Conservation (phyloP, 164 flowering plant genomes). For the Magnolia officinalis region DNA sequence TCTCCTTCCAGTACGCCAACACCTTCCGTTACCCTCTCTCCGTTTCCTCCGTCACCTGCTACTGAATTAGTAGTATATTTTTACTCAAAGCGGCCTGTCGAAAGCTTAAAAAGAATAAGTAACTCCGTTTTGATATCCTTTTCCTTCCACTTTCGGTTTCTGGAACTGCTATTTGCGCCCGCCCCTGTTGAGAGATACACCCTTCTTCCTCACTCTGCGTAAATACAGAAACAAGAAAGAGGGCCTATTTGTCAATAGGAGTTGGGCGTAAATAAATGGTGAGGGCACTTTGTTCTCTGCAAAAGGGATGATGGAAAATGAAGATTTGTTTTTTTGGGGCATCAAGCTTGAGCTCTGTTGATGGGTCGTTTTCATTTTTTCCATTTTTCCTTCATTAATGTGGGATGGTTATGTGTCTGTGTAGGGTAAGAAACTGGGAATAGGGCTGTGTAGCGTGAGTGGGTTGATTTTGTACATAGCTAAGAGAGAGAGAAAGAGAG, state of each 20-base stretch:
- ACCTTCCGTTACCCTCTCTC: slow-evolving; percentile 59
- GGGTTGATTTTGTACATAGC: not conserved
- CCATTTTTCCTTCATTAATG: not conserved
- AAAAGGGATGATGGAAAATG: not conserved
- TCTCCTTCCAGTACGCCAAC: slow-evolving; percentile 72
- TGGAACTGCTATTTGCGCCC: not conserved
- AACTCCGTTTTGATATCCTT: not conserved
- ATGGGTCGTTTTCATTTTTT: not conserved
- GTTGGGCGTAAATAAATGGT: no score
- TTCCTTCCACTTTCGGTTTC: not conserved
- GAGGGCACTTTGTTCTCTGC: not conserved
- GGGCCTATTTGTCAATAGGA: not conserved
- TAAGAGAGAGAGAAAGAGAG: not conserved
- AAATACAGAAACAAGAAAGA: not conserved
- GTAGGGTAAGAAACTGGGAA: not conserved
- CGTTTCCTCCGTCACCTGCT: slow-evolving; percentile 51
- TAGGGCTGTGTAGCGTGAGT: not conserved
- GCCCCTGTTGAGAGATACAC: not conserved
- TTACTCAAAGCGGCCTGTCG: no score
- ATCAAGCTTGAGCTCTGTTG: not conserved
- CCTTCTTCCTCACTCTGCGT: not conserved
- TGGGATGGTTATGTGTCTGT: not conserved
- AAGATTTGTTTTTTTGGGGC: not conserved
- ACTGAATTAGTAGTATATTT: no score
- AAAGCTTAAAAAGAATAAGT: no score